A percentile compares a stretch with the other conserved stretches of the same genome.
phyloP scores from a whole-genome alignment of 176 grass and related monocot species.

The Saccharum spontaneum region DNA sequence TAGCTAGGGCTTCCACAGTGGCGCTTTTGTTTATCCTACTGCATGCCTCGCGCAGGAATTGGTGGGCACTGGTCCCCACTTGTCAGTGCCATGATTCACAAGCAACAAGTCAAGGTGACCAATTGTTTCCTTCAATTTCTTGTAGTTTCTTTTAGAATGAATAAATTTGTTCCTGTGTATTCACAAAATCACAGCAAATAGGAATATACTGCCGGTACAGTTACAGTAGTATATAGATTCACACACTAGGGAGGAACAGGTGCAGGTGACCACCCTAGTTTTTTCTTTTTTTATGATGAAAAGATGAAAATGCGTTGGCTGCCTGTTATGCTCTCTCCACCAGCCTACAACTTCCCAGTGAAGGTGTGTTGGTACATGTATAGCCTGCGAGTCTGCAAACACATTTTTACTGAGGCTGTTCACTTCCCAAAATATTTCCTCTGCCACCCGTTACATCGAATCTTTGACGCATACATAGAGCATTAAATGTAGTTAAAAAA shows the following conservation, averaged over 20 bases:
- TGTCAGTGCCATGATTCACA: neutral
- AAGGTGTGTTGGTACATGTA: slow-evolving; percentile 38
- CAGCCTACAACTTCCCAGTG: neutral
- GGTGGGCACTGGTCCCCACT: slow-evolving; percentile 32
- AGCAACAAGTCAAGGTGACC: slow-evolving; percentile 6
- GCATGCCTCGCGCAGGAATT: slow-evolving; percentile 15
- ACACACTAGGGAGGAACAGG: neutral
- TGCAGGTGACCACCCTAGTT: neutral
- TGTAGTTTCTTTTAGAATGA: neutral
- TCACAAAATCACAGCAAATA: neutral
- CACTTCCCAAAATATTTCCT: too few species aligned
- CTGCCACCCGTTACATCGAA: too few species aligned
- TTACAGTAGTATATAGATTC: neutral
- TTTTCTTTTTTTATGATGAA: neutral
- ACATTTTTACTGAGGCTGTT: neutral
- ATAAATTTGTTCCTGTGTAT: neutral
- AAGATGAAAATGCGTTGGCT: slow-evolving; percentile 9
- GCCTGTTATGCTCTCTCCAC: slow-evolving; percentile 25
- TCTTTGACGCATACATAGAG: too few species aligned
- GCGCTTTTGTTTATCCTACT: slow-evolving; percentile 30
- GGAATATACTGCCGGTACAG: neutral
- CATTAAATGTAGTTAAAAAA: too few species aligned
- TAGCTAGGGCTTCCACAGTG: slow-evolving; percentile 35
- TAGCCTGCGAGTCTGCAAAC: slow-evolving; percentile 17
- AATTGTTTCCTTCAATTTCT: neutral